phyloP scores from a whole-genome alignment of 257 asterid genomes.

The Salvia rosmarinus region DNA sequence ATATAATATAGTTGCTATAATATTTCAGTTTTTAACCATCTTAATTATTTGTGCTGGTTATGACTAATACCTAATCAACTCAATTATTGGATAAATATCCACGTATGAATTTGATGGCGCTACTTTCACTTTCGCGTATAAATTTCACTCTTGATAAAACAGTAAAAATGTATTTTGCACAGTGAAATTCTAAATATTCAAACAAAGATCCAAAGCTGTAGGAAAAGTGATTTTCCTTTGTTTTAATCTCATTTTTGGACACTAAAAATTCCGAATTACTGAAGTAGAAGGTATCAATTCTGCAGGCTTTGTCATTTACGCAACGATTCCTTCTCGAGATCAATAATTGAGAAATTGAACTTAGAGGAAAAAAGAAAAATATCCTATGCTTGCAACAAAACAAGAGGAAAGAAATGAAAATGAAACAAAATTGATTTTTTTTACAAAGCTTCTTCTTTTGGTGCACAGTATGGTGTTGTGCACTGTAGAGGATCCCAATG shows the following conservation, averaged over 20 bases:
- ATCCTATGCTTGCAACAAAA: too few species aligned
- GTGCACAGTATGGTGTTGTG: too few species aligned
- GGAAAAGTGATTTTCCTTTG: not conserved
- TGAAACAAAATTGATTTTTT: too few species aligned
- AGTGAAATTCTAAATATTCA: not conserved
- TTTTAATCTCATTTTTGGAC: not conserved
- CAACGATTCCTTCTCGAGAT: not conserved
- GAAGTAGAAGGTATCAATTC: not conserved
- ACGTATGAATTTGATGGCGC: not conserved
- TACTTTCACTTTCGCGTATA: not conserved
- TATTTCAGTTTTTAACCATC: too few species aligned
- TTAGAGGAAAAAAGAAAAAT: too few species aligned
- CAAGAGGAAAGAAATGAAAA: too few species aligned
- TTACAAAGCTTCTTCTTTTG: too few species aligned
- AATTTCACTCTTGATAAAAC: not conserved
- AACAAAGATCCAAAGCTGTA: not conserved
- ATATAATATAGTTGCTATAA: too few species aligned
- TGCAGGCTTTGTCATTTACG: not conserved
- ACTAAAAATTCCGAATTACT: not conserved
- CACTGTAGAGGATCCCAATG: too few species aligned
- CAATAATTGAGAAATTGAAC: not conserved
- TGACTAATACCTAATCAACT: not conserved
- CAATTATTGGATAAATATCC: not conserved
- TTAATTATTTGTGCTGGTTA: not conserved
- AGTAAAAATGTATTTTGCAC: not conserved